These are phyloP conservation scores for Carallia brachiata DNA, from an alignment of 345 rosid genomes.

Conservation along the genomic window DNA sequence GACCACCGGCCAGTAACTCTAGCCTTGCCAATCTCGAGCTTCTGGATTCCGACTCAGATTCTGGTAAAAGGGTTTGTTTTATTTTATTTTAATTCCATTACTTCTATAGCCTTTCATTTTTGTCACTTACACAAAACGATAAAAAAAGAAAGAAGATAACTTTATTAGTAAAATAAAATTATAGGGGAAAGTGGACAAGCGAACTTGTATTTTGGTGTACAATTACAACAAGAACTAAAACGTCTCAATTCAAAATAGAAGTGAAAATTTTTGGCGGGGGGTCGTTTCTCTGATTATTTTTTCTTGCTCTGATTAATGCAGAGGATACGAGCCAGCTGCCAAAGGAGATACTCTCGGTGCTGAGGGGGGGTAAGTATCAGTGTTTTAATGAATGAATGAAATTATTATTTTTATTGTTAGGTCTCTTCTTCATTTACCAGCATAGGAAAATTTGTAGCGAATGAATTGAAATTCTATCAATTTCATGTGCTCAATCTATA, in stretches of 20 bases:
- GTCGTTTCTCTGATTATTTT: too few species aligned
- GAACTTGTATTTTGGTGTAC: too few species aligned
- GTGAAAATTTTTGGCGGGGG: neutral
- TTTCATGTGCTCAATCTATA: too few species aligned
- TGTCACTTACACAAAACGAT: too few species aligned
- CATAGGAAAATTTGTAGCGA: neutral
- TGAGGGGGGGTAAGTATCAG: neutral
- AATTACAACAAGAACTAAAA: too few species aligned
- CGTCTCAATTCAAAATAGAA: too few species aligned
- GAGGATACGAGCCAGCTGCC: neutral
- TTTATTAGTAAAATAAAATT: too few species aligned
- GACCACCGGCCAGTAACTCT: neutral
- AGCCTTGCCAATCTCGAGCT: neutral
- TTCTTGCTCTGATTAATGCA: neutral
- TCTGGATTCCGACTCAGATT: slow-evolving; percentile 11
- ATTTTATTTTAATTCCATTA: neutral
- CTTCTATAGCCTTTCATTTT: neutral
- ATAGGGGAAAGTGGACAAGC: too few species aligned
- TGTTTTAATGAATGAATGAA: neutral
- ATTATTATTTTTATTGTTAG: neutral
- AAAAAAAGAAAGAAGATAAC: neutral
- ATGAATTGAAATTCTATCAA: neutral
- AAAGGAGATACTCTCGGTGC: neutral
- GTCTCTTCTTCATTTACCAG: neutral
- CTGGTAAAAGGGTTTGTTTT: slow-evolving; percentile 20